These are phyloP conservation scores for Linnemannia exigua DNA, from an alignment of 192 early-diverging fungal genomes.

Conservation along the genomic window DNA sequence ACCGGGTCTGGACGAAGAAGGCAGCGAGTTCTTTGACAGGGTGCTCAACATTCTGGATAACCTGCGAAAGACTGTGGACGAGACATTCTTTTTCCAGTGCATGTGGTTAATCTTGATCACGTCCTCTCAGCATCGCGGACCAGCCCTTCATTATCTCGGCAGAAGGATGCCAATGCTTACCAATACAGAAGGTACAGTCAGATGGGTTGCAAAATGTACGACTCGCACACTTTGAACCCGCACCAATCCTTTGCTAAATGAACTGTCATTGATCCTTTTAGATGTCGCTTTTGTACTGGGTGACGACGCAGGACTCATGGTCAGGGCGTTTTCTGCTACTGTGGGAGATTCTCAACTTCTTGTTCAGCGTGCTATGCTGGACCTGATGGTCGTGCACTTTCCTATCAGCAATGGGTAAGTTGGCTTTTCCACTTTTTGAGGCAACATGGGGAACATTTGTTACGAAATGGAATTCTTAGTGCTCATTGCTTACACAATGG, in stretches of 20 bases:
- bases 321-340: conserved; percentile 79
- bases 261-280: conserved; percentile 24
- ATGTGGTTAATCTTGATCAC: conserved; percentile 87
- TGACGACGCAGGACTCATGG: conserved; percentile 77
- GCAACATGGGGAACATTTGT: background rate
- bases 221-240: background rate
- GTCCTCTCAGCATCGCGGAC: conserved; percentile 72
- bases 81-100: conserved; percentile 84
- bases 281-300: conserved; percentile 81
- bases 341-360: conserved; percentile 82
- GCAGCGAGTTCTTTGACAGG: conserved; percentile 85
- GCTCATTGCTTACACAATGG: background rate
- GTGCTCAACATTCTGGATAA: conserved; percentile 70
- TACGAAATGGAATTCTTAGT: background rate
- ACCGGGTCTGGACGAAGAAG: conserved; percentile 91
- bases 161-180: conserved; percentile 79
- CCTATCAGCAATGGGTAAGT: conserved; percentile 69
- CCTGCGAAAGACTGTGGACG: conserved; percentile 76
- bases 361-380: conserved; percentile 87
- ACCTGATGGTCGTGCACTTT: conserved; percentile 84
- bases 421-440: background rate
- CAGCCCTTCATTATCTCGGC: conserved; percentile 85
- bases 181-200: conserved; percentile 69
- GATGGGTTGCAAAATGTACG: background rate
- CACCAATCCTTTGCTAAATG: background rate